Evolutionary conservation across 2,329 filamentous ascomycete genomes (phyloP).

Genomic region (Mycosphaerella arachidis): DNA sequence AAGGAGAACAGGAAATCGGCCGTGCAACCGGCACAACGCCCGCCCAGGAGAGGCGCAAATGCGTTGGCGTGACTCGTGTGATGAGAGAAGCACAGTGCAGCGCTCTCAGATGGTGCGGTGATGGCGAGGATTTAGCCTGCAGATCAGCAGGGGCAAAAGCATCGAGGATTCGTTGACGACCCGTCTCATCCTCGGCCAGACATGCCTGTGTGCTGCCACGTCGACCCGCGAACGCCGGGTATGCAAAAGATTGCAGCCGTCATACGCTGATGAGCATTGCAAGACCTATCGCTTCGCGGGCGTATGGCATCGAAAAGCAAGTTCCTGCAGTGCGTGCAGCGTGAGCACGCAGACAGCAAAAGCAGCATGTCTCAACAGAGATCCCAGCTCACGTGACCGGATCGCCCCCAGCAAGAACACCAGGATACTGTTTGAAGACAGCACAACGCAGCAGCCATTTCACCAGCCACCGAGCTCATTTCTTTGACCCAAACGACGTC

Average conservation of each 20-base stretch:
- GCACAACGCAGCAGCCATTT: background rate
- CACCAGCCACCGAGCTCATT: background rate
- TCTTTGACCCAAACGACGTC: background rate
- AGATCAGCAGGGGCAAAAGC: background rate
- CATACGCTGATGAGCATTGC: background rate
- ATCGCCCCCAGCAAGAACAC: background rate
- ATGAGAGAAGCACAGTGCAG: constrained; percentile 3
- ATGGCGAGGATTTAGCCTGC: background rate
- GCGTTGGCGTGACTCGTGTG: constrained; percentile 9
- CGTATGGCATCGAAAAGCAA: background rate
- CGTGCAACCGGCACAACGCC: background rate
- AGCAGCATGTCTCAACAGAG: background rate
- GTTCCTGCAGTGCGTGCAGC: background rate
- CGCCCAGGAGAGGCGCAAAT: background rate
- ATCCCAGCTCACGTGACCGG: background rate
- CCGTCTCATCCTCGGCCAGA: background rate
- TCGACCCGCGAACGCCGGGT: background rate
- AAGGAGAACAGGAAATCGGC: too few relatives aligned
- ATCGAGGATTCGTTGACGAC: constrained; percentile 6
- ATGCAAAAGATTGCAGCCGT: background rate
- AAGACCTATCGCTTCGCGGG: background rate
- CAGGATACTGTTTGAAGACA: background rate
- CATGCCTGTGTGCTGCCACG: background rate
- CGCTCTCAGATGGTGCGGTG: constrained; percentile 1
- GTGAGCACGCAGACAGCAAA: background rate